Percentiles rank a stretch among this genome's conserved stretches.
Evolutionary conservation across 2,329 filamentous ascomycete species (phyloP).

Genomic region (Hyphodiscus sp.): DNA sequence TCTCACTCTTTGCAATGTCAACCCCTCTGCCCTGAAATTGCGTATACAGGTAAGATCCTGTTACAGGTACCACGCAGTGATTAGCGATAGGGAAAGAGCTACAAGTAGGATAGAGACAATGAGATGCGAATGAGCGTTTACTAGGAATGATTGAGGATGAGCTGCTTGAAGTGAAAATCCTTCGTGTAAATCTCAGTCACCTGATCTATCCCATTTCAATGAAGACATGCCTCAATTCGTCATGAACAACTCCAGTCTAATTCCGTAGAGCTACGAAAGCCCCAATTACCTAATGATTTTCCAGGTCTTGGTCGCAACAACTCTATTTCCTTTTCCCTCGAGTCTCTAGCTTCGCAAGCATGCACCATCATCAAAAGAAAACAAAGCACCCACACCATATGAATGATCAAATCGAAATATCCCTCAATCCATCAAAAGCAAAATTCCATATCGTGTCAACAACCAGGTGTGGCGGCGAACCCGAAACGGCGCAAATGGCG

Average conservation of each 20-base stretch:
- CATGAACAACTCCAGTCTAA: neutral
- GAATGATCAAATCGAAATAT: neutral
- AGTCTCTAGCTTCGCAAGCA: neutral
- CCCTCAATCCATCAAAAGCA: neutral
- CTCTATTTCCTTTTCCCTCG: too few species aligned
- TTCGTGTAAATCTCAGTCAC: constrained; percentile 11
- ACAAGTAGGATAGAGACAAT: too few species aligned
- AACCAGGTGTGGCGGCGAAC: too few species aligned
- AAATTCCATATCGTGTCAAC: neutral
- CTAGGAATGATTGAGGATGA: too few species aligned
- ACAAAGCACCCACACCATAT: constrained; percentile 4
- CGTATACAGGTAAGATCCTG: too few species aligned
- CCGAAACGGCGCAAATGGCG: neutral
- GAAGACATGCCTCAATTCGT: constrained; percentile 5
- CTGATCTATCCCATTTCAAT: neutral
- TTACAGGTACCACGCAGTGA: too few species aligned
- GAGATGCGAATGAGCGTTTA: too few species aligned
- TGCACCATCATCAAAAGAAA: constrained; percentile 3
- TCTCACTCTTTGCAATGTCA: too few species aligned
- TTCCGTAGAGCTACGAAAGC: neutral
- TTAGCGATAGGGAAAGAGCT: too few species aligned
- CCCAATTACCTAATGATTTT: neutral
- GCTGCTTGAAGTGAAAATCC: constrained; percentile 33
- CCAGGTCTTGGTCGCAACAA: too few species aligned
- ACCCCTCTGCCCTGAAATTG: too few species aligned